Conservation (phyloP, 140 eudicot species). For the Cichorium intybus region DNA sequence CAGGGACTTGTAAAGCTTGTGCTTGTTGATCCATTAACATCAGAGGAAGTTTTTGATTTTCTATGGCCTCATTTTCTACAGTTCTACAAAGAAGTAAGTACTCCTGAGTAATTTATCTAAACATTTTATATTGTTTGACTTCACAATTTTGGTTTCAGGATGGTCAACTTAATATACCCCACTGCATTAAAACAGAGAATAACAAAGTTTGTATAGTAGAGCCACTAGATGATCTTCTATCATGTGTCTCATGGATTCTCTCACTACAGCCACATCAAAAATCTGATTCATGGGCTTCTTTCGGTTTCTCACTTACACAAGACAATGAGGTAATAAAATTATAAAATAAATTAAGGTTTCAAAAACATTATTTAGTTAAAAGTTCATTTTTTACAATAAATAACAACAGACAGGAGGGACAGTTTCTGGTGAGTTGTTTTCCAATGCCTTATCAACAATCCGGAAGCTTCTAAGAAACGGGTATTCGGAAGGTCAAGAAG, state of each 20-base stretch:
- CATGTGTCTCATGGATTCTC: constrained; percentile 82
- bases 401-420: constrained; percentile 53
- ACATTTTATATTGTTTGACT: constrained; percentile 9
- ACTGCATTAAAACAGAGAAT: constrained; percentile 50
- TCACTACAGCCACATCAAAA: constrained; percentile 64
- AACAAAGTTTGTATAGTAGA: constrained; percentile 52
- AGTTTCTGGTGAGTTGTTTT: constrained; percentile 49
- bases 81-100: constrained; percentile 57
- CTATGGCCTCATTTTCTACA: constrained; percentile 70
- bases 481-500: constrained; percentile 60
- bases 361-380: not conserved
- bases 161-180: constrained; percentile 43
- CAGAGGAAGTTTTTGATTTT: constrained; percentile 66
- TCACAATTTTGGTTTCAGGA: constrained; percentile 47
- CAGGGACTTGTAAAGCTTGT: constrained; percentile 73
- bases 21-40: constrained; percentile 58
- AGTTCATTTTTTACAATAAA: not conserved
- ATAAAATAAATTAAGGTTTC: not conserved
- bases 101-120: not conserved
- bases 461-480: constrained; percentile 57
- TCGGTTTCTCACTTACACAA: constrained; percentile 85
- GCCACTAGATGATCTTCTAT: constrained; percentile 75
- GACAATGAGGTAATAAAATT: constrained; percentile 57
- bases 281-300: constrained; percentile 58
- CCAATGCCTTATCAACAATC: constrained; percentile 46